Evolutionary conservation across 768 basidiomycete genomes (phyloP).

Genomic region (Favolaschia claudopus): DNA sequence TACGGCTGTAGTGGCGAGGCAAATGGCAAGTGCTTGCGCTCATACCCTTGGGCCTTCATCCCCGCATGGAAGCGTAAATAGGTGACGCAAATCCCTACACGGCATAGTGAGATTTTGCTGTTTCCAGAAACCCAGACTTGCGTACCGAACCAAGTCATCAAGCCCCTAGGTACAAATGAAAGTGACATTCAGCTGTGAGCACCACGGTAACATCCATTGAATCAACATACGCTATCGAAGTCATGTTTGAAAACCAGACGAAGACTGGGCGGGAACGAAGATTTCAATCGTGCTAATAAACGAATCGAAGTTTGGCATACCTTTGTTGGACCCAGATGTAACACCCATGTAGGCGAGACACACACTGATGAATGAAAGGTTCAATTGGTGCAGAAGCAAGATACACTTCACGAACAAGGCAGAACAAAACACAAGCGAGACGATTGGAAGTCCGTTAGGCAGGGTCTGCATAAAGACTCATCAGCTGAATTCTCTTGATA

Average conservation of each 20-base stretch:
- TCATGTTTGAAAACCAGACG: conserved; percentile 81
- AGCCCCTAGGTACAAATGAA: too few relatives aligned
- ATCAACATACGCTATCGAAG: conserved; percentile 64
- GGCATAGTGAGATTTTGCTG: not conserved
- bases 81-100: conserved; percentile 62
- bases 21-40: conserved; percentile 77
- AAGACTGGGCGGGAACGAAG: conserved; percentile 78
- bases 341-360: conserved; percentile 86
- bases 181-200: too few relatives aligned
- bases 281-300: conserved; percentile 79
- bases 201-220: too few relatives aligned
- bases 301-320: conserved; percentile 82
- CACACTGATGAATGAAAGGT: too few relatives aligned
- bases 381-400: too few relatives aligned
- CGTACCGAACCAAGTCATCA: conserved; percentile 79
- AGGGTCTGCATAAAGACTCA: too few relatives aligned
- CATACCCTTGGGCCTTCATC: conserved; percentile 78
- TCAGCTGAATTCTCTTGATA: too few relatives aligned
- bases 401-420: conserved; percentile 49
- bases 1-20: conserved; percentile 71
- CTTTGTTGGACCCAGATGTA: too few relatives aligned
- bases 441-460: conserved; percentile 77
- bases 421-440: conserved; percentile 73
- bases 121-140: not conserved
- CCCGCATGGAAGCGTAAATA: conserved; percentile 89